Conservation (phyloP, 2,329 filamentous ascomycete genomes). For the Colletotrichum sp. region DNA sequence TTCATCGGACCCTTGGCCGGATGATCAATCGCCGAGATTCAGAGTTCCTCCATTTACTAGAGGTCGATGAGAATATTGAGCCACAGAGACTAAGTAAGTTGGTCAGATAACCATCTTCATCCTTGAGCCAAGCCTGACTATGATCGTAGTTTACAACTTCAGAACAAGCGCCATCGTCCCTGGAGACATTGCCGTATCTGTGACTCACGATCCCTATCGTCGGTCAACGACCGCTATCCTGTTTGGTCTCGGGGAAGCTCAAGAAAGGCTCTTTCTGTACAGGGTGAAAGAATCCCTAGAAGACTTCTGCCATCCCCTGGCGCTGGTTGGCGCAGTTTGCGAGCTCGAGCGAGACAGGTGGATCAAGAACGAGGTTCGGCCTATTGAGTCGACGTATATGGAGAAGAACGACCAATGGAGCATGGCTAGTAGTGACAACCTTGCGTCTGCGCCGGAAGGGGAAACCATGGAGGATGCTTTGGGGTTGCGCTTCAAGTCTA, state of each 20-base stretch:
- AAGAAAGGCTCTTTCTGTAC: neutral
- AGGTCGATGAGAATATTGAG: neutral
- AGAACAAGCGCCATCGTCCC: neutral
- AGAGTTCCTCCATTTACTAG: neutral
- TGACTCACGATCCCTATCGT: neutral
- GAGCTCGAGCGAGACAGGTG: neutral
- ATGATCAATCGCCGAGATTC: neutral
- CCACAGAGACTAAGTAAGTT: neutral
- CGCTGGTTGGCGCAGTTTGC: neutral
- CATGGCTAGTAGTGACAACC: neutral
- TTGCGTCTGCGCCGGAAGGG: neutral
- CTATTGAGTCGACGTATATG: neutral
- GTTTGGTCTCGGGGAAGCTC: neutral
- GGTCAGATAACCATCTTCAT: neutral
- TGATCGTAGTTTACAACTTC: neutral
- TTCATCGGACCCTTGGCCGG: neutral
- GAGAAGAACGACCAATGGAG: neutral
- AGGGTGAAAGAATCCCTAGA: neutral
- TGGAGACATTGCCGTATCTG: neutral
- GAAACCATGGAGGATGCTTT: neutral
- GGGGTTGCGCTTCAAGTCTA: neutral
- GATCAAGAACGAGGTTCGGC: neutral
- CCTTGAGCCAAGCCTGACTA: neutral
- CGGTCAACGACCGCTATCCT: neutral
- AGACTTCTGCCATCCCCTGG: neutral